Percentiles rank a stretch among this genome's conserved stretches.
Conservation (phyloP, 164 flowering plant species). For the Liquidambar formosana region DNA sequence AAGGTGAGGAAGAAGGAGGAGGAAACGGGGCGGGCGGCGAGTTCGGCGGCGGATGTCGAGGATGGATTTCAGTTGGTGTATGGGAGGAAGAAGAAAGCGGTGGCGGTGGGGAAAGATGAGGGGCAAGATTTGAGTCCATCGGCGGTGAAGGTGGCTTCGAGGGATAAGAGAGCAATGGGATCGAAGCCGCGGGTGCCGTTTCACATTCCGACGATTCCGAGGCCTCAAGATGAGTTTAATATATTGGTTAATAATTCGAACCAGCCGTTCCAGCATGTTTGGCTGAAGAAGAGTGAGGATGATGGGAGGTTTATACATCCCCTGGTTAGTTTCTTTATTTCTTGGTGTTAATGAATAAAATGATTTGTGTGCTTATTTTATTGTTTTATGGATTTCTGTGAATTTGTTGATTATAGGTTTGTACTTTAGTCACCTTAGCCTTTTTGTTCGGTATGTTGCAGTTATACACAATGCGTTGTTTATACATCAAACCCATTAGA, state of each 20-base stretch:
- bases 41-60: constrained; percentile 18
- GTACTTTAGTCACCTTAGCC: too few species aligned
- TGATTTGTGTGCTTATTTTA: too few species aligned
- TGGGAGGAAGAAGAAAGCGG: constrained; percentile 70
- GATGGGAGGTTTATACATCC: constrained; percentile 73
- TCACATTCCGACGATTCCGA: constrained; percentile 72
- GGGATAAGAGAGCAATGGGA: constrained; percentile 36
- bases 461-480: too few species aligned
- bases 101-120: constrained; percentile 11
- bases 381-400: too few species aligned
- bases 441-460: too few species aligned
- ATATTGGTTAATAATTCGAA: constrained; percentile 82
- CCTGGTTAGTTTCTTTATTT: constrained; percentile 49
- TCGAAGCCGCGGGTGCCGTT: constrained; percentile 70
- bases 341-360: too few species aligned
- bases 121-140: constrained; percentile 16
- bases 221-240: constrained; percentile 76
- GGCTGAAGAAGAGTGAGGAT: constrained; percentile 88
- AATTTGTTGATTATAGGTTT: too few species aligned
- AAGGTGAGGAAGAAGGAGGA: constrained; percentile 45
- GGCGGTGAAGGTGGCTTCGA: constrained; percentile 57
- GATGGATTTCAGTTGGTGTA: constrained; percentile 78
- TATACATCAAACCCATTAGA: too few species aligned
- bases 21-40: constrained; percentile 24
- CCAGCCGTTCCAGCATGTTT: constrained; percentile 86